Base-by-base conservation (phyloP, 1,284 basidiomycete genomes). In the Malassezia restricta region DNA sequence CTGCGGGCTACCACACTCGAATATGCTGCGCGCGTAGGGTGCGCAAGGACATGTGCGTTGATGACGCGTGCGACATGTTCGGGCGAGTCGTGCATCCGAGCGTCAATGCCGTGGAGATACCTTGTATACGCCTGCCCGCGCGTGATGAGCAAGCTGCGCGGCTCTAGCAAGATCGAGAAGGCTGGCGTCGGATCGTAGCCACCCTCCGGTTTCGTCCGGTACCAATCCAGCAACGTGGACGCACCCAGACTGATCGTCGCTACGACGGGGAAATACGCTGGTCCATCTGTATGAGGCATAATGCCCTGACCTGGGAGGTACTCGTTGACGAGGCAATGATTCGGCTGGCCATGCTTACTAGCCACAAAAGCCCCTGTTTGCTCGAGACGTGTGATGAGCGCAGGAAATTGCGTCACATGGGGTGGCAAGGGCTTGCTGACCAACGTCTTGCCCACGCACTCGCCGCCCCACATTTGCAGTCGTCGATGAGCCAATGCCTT, bases 251-350 rank as follows among this genome's bases (percentile, higher is more conserved):
- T 90, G 51, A 95, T 77, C 8, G 90, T 95, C 0, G 87, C 85
- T 0, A 95, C 90, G 6, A 85, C 82, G 0, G 89, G 86, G 63
- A 83, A 78, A 75, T 94, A 95, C 3, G 85, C 82, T 0, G 85
- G 83, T 0, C 91, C 90, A 70, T 95, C 91, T 75, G 94, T 83
- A 66, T 94, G 91, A 0, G 89, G 87, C 57, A 71, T 60, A 56
- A 96, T 96, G 17, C 91, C 91, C 75, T 95, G 88, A 1, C 86
- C 86, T 6, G 87, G 79, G 27, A 80, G 77, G 71, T 95, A 95
- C 56, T 75, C 64, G 41, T 84, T 87, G 46, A 65, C 59, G 37
- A 64, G 62, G 56, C 92, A 79, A 75, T 94, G 87, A 75, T 88
- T 94, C 33, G 84, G 87, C 33, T 75, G 75, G 17, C 76, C 76